Evolutionary conservation across 176 grass and related monocot genomes (phyloP), one percentile per base, ranked within the genome.

Genomic region (Raddia distichophylla): DNA sequence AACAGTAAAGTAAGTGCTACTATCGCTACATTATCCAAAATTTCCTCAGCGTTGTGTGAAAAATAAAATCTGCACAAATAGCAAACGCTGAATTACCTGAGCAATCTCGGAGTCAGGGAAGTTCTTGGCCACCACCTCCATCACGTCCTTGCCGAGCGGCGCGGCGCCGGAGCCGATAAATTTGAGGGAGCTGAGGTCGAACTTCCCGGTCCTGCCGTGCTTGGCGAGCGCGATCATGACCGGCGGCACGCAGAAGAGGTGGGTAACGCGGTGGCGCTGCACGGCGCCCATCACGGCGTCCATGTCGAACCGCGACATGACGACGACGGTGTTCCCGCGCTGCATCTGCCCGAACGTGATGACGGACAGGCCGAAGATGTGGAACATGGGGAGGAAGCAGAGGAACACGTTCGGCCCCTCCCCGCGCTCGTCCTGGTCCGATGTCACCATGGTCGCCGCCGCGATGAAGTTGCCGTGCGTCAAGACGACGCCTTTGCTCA

Each of bases 311-410:
- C 87, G 60, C 50, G 81, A 71, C 95, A 98, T 95, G 16, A 73
- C 84, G 48, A 98, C 86, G 60, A 98, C 3, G 49, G 66, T 34
- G 72, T 98, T 95, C 18, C 92, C 92, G 60, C 95, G 83, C 76
- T 71, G 70, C 86, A 98, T 57, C 79, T 98, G 95, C 20, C 14
- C 92, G 73, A 59, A 95, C 33, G 95, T 86, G 83, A 98, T 77
- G 61, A 93, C 70, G 50, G 86, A 61, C 43, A 98, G 59, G 54
- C 95, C 95, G 64, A 98, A 98, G 53, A 98, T 89, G 81, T 98
- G 95, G 77, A 98, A 98, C 95, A 98, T 98, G 56, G 95, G 95
- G 12, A 98, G 78, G 88, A 98, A 98, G 89, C 95, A 98, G 78
- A 98, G 81, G 90, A 90, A 95, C 10, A 89, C 87, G 74, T 93